Base-by-base conservation (phyloP, 202 grass and related monocot species). In the Schoenoplectus triqueter region DNA sequence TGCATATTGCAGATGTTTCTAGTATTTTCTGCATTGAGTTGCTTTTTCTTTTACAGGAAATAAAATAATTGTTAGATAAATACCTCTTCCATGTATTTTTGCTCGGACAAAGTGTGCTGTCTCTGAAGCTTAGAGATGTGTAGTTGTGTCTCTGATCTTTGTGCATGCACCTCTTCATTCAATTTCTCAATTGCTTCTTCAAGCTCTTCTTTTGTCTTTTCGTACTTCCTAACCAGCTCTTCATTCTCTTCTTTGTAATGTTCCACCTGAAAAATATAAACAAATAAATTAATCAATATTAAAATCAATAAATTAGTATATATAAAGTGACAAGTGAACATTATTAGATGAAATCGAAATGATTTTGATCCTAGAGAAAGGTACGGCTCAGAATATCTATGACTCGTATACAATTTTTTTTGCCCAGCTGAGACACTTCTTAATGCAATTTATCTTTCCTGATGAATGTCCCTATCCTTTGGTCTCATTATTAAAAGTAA, bases 31-130 rank as follows among this genome's bases (percentile, higher is more conserved):
- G 31, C 31, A 31, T 31, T 31, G 31, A 31, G 31, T 31, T 31
- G 31, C 31, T 31, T 31, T 31, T 31, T 31, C 31, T 31, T 31
- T 31, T 31, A 31, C 31, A 31, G 31, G 31, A 31, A 31, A 31
- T 31, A 31, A 31, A 31, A 31, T 31, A 31, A 31, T 31, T 31
- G 31, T 31, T 42, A 39, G 20, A 78, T 22, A 59, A 47, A 75
- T 88, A 98, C 96, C 96, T 99, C 91, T 82, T 95, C 89, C 90
- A 93, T 88, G 86, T 89, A 99, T 72, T 84, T 99, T 84, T 81
- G 86, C 75, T 95, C 93, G 51, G 96, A 92, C 69, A 95, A 61
- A 85, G 93, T 90, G 45, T 91, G 85, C 64, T 97, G 89, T 64
- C 83, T 87, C 86, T 97, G 87, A 10, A 97, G 90, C 88, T 97